Base-by-base conservation (phyloP, 148 eudicot genomes). In the Persicaria maculosa region DNA sequence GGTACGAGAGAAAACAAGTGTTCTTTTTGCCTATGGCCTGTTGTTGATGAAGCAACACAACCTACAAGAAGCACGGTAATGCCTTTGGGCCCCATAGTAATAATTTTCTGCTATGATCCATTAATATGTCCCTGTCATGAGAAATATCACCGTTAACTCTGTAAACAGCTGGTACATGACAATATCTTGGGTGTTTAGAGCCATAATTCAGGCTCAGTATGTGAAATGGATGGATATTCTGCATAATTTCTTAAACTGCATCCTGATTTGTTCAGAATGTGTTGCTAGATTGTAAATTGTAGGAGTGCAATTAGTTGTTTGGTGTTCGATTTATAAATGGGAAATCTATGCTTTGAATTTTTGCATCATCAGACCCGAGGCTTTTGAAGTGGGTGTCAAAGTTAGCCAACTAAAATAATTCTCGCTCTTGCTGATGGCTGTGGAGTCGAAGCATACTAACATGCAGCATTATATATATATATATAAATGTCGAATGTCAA, bases 41-140 rank as follows among this genome's bases (percentile, higher is more conserved):
- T 75, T 95, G 77, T 81, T 91, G 79, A 92, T 90, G 96, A 92
- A 88, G 87, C 97, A 91, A 85, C 84, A 92, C 43, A 95, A 92
- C 82, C 87, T 95, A 58, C 98, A 92, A 80, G 98, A 92, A 73
- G 98, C 98, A 74, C 81, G 98, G 98, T 94, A 86, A 14, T 68
- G 25, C 5, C 61, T 77, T 58, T 36, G 20, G 4, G 65, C 22
- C 22, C 40, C 65, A 59, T 59, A 8, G 22, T 59, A 59, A 19
- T 45, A 7, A 19, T 44, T 70, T 70, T 45, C 15, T 19, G 31
- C 20, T 70, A 46, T 4, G 53, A n/a, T 16, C 9, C 53, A 44
- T 70, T 44, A n/a, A n/a, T n/a, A 47, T 8, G 43, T 20, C 4
- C 15, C 9, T 19, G 31, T 57, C 40, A 52, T 52, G 4, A 52